Evolutionary conservation across 257 asterid species (phyloP).

Genomic region (Scutellaria minor): DNA sequence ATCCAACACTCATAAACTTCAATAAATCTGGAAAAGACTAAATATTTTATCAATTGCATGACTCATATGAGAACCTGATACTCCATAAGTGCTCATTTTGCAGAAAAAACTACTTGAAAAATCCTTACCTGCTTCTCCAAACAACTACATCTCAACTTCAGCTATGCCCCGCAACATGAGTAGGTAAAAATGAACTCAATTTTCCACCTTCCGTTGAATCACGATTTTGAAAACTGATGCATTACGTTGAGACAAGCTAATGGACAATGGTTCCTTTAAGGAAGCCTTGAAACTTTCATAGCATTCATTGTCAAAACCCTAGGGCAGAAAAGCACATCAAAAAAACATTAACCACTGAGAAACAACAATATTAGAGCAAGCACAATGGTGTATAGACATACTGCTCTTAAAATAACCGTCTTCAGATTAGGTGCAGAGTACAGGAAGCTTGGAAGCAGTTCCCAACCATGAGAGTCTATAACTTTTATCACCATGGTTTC

Average conservation of each 20-base stretch:
- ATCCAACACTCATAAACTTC: not conserved
- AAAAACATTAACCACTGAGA: slow-evolving; percentile 5
- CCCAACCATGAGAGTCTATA: slow-evolving; percentile 19
- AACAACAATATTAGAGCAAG: not conserved
- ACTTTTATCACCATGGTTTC: not conserved
- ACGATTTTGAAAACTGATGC: not conserved
- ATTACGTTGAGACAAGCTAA: not conserved
- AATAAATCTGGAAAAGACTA: no score
- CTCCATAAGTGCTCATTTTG: no score
- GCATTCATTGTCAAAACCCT: slow-evolving; percentile 27
- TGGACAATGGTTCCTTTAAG: slow-evolving; percentile 6
- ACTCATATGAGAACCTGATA: no score
- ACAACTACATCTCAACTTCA: no score
- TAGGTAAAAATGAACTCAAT: no score
- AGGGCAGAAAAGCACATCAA: not conserved
- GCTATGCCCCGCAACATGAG: no score
- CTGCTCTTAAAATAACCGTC: not conserved
- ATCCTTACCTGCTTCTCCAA: not conserved
- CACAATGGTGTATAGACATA: not conserved
- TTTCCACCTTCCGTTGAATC: not conserved
- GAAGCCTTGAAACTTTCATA: slow-evolving; percentile 18
- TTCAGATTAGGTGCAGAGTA: slow-evolving; percentile 30
- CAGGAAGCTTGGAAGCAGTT: slow-evolving; percentile 15
- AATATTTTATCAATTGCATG: no score
- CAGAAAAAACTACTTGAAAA: slow-evolving; percentile 1